Base-by-base conservation (phyloP, 768 basidiomycete species). In the Hericium alpestre region DNA sequence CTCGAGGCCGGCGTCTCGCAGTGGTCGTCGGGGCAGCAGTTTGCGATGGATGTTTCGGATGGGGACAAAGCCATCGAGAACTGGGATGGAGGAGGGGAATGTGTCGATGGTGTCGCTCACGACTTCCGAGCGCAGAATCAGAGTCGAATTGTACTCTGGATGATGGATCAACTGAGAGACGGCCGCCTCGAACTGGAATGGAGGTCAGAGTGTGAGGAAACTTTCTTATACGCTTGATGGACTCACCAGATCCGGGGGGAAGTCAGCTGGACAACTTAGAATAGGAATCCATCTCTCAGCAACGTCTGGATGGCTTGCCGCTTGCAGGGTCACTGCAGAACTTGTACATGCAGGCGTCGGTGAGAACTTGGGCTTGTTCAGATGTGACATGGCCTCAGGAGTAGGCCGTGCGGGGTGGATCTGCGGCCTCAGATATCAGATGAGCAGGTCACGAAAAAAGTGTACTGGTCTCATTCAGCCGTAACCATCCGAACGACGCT, bases 71-170 rank as follows among this genome's bases (percentile, higher is more conserved):
- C 71, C 76, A 2, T 72, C 64, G 22, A 85, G 60, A 1, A 38
- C 40, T 0, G 79, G 78, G 6, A 77, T 57, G 0, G 60, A 38
- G 1, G 56, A 68, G 8, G 65, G 58, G 25, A 69, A 64, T n/a
- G 53, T 60, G 9, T 25, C 56, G 7, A 62, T 67, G 22, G 67
- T 61, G 48, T 83, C 77, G 6, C 67, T 66, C 18, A 88, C 51
- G 3, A 78, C 79, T 40, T 95, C 90, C 0, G 93, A 88, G 1
- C 94, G 82, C 16, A 97, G 73, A 56, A 97, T 95, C 25, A 95
- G 78, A 0, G 90, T 87, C 0, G 91, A 92, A 66, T 94, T 95
- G 67, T 91, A 90, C 65, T 97, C 94, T 6, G 94, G 94, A 65
- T 95, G 92, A 39, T 87, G 79, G 7, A 93, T 74, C 16, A 95